These are phyloP conservation scores for Neurospora sublineolata DNA, from an alignment of 495 filamentous ascomycete genomes.

Conservation along the genomic window DNA sequence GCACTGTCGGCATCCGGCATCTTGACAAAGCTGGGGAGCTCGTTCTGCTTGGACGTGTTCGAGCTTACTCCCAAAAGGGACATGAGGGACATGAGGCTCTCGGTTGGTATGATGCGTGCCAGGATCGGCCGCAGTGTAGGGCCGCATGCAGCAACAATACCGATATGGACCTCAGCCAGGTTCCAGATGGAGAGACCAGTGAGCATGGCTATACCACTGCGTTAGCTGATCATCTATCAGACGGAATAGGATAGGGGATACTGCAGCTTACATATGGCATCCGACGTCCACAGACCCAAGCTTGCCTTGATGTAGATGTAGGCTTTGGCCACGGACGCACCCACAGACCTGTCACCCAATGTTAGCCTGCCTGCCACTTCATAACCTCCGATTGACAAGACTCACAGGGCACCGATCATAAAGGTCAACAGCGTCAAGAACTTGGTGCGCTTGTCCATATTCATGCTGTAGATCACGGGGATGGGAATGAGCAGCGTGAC, in stretches of 20 bases:
- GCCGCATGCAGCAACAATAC: slow-evolving; percentile 13
- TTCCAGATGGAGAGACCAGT: slow-evolving; percentile 12
- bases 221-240: neutral
- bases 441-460: slow-evolving; percentile 5
- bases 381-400: neutral
- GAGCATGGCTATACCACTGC: neutral
- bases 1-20: neutral
- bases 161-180: slow-evolving; percentile 11
- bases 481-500: slow-evolving; percentile 12
- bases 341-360: slow-evolving; percentile 5
- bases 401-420: slow-evolving; percentile 12
- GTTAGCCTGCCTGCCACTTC: neutral
- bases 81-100: slow-evolving; percentile 5
- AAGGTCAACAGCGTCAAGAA: slow-evolving; percentile 8
- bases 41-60: neutral
- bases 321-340: slow-evolving; percentile 8
- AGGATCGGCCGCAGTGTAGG: slow-evolving; percentile 7
- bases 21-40: neutral
- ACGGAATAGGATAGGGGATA: neutral
- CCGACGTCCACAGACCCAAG: slow-evolving; percentile 1
- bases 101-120: slow-evolving; percentile 1
- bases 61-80: neutral
- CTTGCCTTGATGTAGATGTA: slow-evolving; percentile 9
- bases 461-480: slow-evolving; percentile 5
- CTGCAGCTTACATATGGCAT: slow-evolving; percentile 9